Base-by-base conservation (phyloP, 1,284 basidiomycete species). In the Pseudozyma pruni region DNA sequence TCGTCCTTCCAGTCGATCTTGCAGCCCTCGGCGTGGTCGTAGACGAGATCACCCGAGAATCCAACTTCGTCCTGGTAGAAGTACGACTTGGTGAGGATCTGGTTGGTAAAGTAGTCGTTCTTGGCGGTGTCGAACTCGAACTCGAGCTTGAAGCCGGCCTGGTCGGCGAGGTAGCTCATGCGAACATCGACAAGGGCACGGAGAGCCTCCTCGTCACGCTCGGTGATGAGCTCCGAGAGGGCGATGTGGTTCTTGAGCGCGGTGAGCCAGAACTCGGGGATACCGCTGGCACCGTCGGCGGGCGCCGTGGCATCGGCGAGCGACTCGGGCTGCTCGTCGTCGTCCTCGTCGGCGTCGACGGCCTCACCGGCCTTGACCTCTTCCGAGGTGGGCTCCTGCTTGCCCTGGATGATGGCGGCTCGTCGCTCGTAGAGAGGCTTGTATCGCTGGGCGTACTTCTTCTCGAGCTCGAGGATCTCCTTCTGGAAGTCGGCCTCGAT, bases 201-300 rank as follows among this genome's bases (percentile, higher is more conserved):
- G 76, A 88, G 85, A 7, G 86, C 87, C 57, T 85, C 89, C 68
- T 90, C 92, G 83, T 98, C 95, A 53, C 90, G 89, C 81, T 97
- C 94, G 32, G 92, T 96, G 86, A 98, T 94, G 80, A 94, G 86
- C 54, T 94, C 93, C 43, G 88, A 87, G 53, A 98, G 87, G 49
- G 89, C 92, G 60, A 90, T 84, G 83, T 97, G 93, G 85, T 96
- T 98, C 78, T 92, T 90, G 70, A 98, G 87, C 1, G 93, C 93
- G 1, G 95, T 98, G 76, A 97, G 89, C 95, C 95, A 98, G 87
- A 98, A 98, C 81, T 96, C 90, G 63, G 94, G 92, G 79, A 98
- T 93, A 71, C 90, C 90, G 70, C 86, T 84, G 53, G 83, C 72
- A 29, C 81, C 81, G 19, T 80, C 78, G 32, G 81, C 76, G 63